Evolutionary conservation across 2,329 filamentous ascomycete species (phyloP), one percentile per base, ranked within the genome.

Genomic region (Colletotrichum agaves): DNA sequence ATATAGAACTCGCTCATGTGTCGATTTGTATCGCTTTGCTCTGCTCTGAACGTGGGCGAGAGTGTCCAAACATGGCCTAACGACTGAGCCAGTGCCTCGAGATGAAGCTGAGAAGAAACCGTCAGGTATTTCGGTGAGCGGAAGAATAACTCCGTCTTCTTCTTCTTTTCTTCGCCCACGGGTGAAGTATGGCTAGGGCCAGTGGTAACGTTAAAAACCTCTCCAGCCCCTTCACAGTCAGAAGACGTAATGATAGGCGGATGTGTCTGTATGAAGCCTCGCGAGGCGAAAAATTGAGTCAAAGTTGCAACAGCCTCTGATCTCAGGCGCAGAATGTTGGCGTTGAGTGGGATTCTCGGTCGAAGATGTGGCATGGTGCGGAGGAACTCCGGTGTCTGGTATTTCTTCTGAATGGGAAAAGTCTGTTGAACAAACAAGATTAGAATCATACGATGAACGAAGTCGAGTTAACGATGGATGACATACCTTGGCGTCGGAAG

Each of bases 1-100:
- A 99, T 98, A 81, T 98, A 98, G 75, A 99, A 98, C 76, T 99
- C 96, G 81, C 93, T 97, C 69, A 99, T 84, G 79, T 99, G 96
- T 31, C 96, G 90, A 5, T 94, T 90, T 0, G 96, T 98, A 75
- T 98, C 94, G 79, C 94, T 98, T 76, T 90, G 90, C 78, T 98
- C 96, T 4, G 96, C 96, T 41, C 96, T 89, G 76, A 99, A 99
- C 0, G 94, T 97, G 3, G 96, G 96, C 4, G 94, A 96, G 11
- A 99, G 81, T 1, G 94, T 92, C 94, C 96, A 99, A 7, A 98
- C 96, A 73, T 92, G 93, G 43, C 93, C 93, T 33, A 98, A 86
- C 19, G 94, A 90, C 74, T 97, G 94, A 0, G 94, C 90, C 64
- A 98, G 87, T 3, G 96, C 94, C 82, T 99, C 96, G 1, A 99